Evolutionary conservation across 192 early-diverging fungal genomes (phyloP).

Genomic region (Podila horticola): DNA sequence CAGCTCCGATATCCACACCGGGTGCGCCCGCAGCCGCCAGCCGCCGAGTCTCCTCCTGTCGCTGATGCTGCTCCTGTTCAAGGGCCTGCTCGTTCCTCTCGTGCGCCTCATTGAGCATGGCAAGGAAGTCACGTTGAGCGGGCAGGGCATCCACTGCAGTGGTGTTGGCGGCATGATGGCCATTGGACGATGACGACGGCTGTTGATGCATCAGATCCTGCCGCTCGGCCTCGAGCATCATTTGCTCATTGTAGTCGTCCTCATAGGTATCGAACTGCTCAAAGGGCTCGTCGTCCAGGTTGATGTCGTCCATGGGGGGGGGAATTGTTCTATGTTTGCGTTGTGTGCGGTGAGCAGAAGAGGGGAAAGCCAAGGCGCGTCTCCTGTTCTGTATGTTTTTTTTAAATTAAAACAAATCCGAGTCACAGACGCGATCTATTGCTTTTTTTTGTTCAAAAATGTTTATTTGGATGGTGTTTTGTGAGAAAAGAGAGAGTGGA

Average conservation of each 20-base stretch:
- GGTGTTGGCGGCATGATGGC: not conserved
- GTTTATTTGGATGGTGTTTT: too few species aligned
- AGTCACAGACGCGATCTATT: too few species aligned
- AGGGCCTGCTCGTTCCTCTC: not conserved
- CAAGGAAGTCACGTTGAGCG: conserved; percentile 25
- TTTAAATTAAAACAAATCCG: not conserved
- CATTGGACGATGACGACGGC: not conserved
- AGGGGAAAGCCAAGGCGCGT: not conserved
- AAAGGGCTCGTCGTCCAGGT: conserved; percentile 33
- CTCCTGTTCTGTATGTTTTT: not conserved
- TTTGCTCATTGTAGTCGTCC: conserved; percentile 29
- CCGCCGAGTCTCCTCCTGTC: not conserved
- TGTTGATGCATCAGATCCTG: conserved; percentile 7
- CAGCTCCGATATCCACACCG: conserved; percentile 9
- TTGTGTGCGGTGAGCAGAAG: not conserved
- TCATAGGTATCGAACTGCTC: conserved; percentile 44
- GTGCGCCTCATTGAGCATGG: conserved; percentile 9
- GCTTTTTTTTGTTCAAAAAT: too few species aligned
- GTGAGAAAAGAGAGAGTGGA: too few species aligned
- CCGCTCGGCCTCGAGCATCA: conserved; percentile 36
- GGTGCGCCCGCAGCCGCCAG: conserved; percentile 4
- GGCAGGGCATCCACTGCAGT: conserved; percentile 10
- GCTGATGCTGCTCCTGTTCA: not conserved
- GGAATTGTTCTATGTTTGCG: not conserved
- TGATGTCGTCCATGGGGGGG: conserved; percentile 23